Conservation (phyloP, 768 basidiomycete genomes). For the Mycena latifolia region DNA sequence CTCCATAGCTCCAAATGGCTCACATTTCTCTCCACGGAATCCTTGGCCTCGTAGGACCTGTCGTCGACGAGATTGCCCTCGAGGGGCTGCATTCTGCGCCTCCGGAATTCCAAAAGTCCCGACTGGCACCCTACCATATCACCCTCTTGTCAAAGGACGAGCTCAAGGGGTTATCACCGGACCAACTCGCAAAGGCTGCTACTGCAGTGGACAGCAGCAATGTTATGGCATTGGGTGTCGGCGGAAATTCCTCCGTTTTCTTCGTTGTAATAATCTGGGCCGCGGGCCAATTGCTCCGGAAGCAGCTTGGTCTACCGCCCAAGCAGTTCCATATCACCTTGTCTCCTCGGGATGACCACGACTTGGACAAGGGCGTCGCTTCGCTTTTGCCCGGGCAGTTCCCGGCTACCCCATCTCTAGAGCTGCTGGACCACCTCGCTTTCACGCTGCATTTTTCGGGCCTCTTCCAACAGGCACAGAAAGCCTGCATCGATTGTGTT, state of each 20-base stretch:
- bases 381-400: constrained; percentile 56
- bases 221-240: constrained; percentile 55
- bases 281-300: constrained; percentile 63
- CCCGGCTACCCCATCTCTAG: constrained; percentile 41
- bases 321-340: constrained; percentile 71
- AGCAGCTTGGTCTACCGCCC: constrained; percentile 59
- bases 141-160: constrained; percentile 26
- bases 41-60: constrained; percentile 17
- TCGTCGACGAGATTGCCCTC: constrained; percentile 25
- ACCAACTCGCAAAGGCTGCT: constrained; percentile 30
- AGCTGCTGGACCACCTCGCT: constrained; percentile 59
- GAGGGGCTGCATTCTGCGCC: constrained; percentile 10
- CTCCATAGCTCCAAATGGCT: neutral
- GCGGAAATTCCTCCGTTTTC: constrained; percentile 50
- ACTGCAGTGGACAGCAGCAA: constrained; percentile 30
- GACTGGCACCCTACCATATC: neutral
- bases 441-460: constrained; percentile 58
- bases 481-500: constrained; percentile 49
- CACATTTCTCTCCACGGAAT: constrained; percentile 4
- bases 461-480: constrained; percentile 49
- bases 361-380: constrained; percentile 60
- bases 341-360: constrained; percentile 54
- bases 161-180: constrained; percentile 20
- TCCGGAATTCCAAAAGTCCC: constrained; percentile 1
- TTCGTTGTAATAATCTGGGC: constrained; percentile 70